phyloP scores from a whole-genome alignment of 306 rosid species.

The Sechiopsis laciniata region DNA sequence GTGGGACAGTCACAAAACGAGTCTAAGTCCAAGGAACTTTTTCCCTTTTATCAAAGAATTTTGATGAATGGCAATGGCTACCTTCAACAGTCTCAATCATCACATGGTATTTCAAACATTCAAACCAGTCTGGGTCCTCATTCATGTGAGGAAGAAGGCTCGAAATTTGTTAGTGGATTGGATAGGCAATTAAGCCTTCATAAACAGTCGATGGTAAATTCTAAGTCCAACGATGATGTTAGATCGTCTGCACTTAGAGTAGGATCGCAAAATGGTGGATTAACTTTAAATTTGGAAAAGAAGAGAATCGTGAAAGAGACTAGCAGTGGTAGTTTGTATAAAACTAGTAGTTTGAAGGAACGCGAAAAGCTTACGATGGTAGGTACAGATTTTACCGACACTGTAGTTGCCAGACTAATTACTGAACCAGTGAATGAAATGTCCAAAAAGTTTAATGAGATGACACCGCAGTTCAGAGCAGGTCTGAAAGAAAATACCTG shows the following conservation, averaged over 20 bases:
- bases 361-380: slow-evolving; percentile 49
- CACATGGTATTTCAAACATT: slow-evolving; percentile 53
- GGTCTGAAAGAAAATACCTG: slow-evolving; percentile 60
- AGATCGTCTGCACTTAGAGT: slow-evolving; percentile 77
- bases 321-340: slow-evolving; percentile 61
- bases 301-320: slow-evolving; percentile 54
- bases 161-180: slow-evolving; percentile 55
- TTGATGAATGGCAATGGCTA: slow-evolving; percentile 52
- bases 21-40: slow-evolving; percentile 63
- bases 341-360: slow-evolving; percentile 59
- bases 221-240: slow-evolving; percentile 67
- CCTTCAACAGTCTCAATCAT: slow-evolving; percentile 55
- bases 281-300: slow-evolving; percentile 69
- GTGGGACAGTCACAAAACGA: slow-evolving; percentile 76
- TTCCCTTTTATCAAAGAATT: slow-evolving; percentile 53
- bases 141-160: slow-evolving; percentile 62
- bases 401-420: slow-evolving; percentile 54
- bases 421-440: slow-evolving; percentile 63
- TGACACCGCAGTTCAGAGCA: slow-evolving; percentile 45
- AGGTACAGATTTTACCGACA: slow-evolving; percentile 62
- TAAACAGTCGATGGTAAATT: slow-evolving; percentile 67
- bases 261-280: slow-evolving; percentile 85
- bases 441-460: slow-evolving; percentile 76
- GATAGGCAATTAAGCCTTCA: slow-evolving; percentile 85
- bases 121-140: slow-evolving; percentile 61